Percentiles rank a stretch among this genome's conserved stretches.
phyloP scores from a whole-genome alignment of 176 grass and related monocot genomes.

The Hordeum marinum region DNA sequence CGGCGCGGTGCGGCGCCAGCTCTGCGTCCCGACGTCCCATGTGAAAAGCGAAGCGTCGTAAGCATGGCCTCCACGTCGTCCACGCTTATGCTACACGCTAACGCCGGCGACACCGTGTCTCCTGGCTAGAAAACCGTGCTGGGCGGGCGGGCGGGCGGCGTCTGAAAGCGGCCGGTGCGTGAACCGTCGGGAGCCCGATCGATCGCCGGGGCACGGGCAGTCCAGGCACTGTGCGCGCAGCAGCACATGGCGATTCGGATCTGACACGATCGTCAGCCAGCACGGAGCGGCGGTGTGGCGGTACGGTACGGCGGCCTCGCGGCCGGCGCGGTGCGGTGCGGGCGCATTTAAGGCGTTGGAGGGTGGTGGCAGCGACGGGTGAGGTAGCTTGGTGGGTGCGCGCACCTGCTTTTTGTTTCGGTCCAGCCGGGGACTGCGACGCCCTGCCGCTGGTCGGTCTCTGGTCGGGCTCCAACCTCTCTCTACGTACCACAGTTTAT shows the following conservation, averaged over 20 bases:
- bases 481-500: background rate
- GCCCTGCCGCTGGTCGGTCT: conserved; percentile 38
- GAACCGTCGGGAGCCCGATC: background rate
- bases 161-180: conserved; percentile 17
- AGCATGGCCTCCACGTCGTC: background rate
- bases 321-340: conserved; percentile 9
- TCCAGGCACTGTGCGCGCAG: background rate
- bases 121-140: background rate
- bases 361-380: background rate
- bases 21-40: background rate
- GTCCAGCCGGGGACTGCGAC: conserved; percentile 45
- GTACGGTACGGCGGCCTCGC: background rate
- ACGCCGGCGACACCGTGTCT: background rate
- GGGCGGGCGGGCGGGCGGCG: background rate
- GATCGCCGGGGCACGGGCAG: background rate
- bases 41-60: background rate
- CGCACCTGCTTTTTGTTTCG: conserved; percentile 38
- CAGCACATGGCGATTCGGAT: background rate
- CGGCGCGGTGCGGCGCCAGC: background rate
- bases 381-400: conserved; percentile 17
- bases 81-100: background rate
- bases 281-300: background rate
- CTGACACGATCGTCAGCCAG: background rate
- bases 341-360: background rate
- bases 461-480: conserved; percentile 13